Evolutionary conservation across 768 basidiomycete species (phyloP).

Genomic region (Vishniacozyma victoriae): DNA sequence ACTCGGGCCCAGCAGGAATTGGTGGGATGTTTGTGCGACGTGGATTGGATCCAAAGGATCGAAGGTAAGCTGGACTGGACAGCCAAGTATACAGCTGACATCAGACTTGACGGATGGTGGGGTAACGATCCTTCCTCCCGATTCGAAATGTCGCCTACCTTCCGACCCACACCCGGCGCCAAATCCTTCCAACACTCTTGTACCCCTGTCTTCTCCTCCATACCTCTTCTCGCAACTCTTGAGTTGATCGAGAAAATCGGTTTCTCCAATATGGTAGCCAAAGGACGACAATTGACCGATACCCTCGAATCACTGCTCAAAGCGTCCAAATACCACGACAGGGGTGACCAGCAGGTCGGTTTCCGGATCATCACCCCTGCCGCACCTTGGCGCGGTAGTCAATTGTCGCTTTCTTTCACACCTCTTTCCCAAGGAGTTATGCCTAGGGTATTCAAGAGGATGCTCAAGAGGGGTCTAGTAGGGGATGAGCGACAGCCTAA

Average conservation of each 20-base stretch:
- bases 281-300: constrained; percentile 65
- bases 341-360: constrained; percentile 47
- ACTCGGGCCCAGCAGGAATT: constrained; percentile 94
- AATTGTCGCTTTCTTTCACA: constrained; percentile 69
- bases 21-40: constrained; percentile 63
- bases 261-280: constrained; percentile 65
- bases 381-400: constrained; percentile 67
- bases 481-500: constrained; percentile 89
- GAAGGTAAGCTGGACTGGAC: constrained; percentile 23
- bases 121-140: constrained; percentile 82
- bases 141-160: constrained; percentile 80
- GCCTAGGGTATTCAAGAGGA: constrained; percentile 59
- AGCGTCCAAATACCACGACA: constrained; percentile 58
- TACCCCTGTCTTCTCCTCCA: constrained; percentile 72
- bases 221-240: constrained; percentile 75
- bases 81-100: constrained; percentile 1
- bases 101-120: constrained; percentile 94
- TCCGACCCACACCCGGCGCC: constrained; percentile 79
- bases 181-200: constrained; percentile 96
- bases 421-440: constrained; percentile 57
- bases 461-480: constrained; percentile 69
- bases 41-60: constrained; percentile 37
- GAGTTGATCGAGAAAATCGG: constrained; percentile 72
- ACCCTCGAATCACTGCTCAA: constrained; percentile 63
- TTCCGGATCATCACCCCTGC: constrained; percentile 93